Base-by-base conservation (phyloP, 495 filamentous ascomycete species). In the Penicillium roqueforti region DNA sequence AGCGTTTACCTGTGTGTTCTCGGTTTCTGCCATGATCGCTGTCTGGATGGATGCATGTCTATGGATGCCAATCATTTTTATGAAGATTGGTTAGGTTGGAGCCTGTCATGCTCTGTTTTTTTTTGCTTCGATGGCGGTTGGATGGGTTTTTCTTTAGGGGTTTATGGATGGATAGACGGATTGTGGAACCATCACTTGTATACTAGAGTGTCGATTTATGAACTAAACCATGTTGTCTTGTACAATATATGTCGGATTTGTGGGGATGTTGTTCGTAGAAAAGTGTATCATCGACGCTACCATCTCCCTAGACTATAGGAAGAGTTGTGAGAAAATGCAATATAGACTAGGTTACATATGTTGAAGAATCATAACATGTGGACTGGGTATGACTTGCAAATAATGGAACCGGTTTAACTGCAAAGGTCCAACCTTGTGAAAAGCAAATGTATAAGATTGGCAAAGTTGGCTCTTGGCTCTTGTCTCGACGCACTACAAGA, bases 121-220 rank as follows among this genome's bases (percentile, higher is more conserved):
- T 37, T 37, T 29, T 13, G n/a, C 34, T 36, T 11, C 6, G 26
- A 29, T 1, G 25, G 14, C 13, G 23, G 7, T 28, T 34, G 4
- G 23, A 46, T 13, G 34, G 36, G n/a, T n/a, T 26, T 41, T 47
- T 18, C 7, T 38, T 41, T 42, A 19, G 50, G 39, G 31, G 43
- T 45, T 37, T 53, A 23, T 31, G 23, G 47, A 9, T 29, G 42
- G 56, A 48, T 50, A 25, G 40, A 39, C 47, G 56, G 45, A 41
- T 42, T 43, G 47, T 40, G 28, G 34, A 26, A 36, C 11, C 22
- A 53, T 58, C 57, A 43, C 55, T 55, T 66, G 63, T 66, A 66
- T 56, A 63, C 54, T 66, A 66, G 54, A 56, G 51, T 34, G 13
- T 60, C 54, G 60, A 66, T 43, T 51, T 63, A 55, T 56, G 53